Base-by-base conservation (phyloP, 495 filamentous ascomycete genomes). In the Thozetella sp. region DNA sequence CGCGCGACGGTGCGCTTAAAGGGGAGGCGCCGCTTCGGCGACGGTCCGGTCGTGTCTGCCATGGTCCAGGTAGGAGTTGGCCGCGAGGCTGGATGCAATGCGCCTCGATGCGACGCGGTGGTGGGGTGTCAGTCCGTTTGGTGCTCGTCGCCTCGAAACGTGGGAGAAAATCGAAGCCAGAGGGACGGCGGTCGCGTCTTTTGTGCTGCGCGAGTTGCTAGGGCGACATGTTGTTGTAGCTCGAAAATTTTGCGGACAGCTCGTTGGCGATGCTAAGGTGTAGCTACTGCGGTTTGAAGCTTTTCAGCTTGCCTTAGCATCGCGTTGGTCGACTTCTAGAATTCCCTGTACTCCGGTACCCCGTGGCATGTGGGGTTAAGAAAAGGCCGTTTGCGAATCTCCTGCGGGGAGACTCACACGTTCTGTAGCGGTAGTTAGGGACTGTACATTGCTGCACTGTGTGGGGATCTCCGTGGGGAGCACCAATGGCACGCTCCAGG, bases 1-100 rank as follows among this genome's bases (percentile, higher is more conserved):
- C 67, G 72, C 40, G 82, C 77, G 72, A 80, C 88, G 0, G 82
- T 79, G 25, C 88, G 86, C 67, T 86, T 88, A 30, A 87, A 92
- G 69, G 92, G 92, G 26, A 92, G 80, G 1, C 80, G 79, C 54
- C 78, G 80, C 77, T 88, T 90, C 51, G 56, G 27, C 24, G 20
- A 9, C 22, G 64, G 34, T 0, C 55, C 56, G 25, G n/a, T n/a
- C n/a, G 45, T 27, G 23, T 54, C 15, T 15, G 63, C 30, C 59
- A 69, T 69, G 15, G 56, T 60, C 25, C 23, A 13, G 37, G 51
- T 9, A 56, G 17, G 11, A 6, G 17, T 12, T 10, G 13, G 27
- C 20, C 23, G 52, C 2, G 23, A n/a, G 30, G 4, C 25, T n/a
- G 3, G 22, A n/a, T n/a, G n/a, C n/a, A n/a, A n/a, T n/a, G n/a